phyloP scores from a whole-genome alignment of 2,329 filamentous ascomycete species.

The Ophiocordyceps camponoti-leonardi region DNA sequence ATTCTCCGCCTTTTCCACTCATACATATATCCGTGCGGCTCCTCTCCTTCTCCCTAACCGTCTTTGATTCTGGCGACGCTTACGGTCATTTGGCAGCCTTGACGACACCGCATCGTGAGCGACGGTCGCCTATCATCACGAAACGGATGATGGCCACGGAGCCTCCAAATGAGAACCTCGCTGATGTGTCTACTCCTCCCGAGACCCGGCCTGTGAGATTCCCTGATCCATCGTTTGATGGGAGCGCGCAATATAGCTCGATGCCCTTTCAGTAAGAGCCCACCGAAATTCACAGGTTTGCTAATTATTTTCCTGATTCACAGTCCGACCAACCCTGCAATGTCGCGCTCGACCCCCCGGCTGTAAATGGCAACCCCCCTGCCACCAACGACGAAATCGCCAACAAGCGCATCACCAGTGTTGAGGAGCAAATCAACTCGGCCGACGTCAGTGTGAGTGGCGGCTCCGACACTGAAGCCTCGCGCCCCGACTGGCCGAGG shows the following conservation, averaged over 20 bases:
- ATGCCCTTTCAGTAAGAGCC: too few relatives aligned
- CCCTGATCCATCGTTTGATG: neutral
- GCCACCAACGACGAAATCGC: conserved; percentile 31
- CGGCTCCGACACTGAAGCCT: conserved; percentile 61
- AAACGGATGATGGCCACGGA: conserved; percentile 49
- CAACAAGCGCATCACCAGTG: conserved; percentile 38
- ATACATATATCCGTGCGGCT: neutral
- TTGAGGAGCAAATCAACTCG: conserved; percentile 43
- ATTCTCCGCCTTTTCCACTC: neutral
- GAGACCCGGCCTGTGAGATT: conserved; percentile 24
- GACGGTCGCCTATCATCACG: conserved; percentile 18
- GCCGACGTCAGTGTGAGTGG: conserved; percentile 54
- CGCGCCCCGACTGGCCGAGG: conserved; percentile 37
- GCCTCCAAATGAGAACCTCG: conserved; percentile 34
- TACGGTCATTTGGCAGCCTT: conserved; percentile 8
- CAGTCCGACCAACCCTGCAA: conserved; percentile 23
- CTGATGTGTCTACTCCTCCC: conserved; percentile 33
- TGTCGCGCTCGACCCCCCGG: conserved; percentile 25
- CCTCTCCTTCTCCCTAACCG: neutral
- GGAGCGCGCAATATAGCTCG: neutral
- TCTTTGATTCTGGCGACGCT: neutral
- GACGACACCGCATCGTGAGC: conserved; percentile 13
- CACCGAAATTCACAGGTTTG: neutral
- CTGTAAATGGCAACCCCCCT: conserved; percentile 27
- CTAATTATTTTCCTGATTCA: neutral